Conservation (phyloP, 495 filamentous ascomycete species). For the Xanthoparmelia taractica region DNA sequence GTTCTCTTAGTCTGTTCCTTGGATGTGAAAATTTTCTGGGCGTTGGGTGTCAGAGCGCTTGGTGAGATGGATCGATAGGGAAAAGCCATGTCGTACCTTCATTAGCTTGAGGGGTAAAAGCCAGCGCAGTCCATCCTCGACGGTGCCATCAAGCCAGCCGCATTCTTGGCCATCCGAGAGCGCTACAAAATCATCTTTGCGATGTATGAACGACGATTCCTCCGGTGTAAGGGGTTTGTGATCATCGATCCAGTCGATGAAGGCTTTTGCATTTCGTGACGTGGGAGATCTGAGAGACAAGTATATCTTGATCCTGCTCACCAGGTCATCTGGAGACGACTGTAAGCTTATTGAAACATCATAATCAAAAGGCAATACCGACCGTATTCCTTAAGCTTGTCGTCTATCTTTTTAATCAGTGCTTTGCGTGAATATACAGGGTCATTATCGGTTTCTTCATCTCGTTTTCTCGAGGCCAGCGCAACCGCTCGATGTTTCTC, state of each 20-base stretch:
- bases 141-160: slow-evolving; percentile 33
- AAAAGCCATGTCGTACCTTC: background rate
- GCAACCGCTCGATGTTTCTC: slow-evolving; percentile 8
- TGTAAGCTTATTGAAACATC: slow-evolving; percentile 5
- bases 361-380: background rate
- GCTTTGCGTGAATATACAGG: slow-evolving; percentile 24
- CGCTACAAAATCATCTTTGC: slow-evolving; percentile 34
- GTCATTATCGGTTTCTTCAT: slow-evolving; percentile 19
- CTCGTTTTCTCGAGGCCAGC: slow-evolving; percentile 21
- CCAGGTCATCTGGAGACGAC: slow-evolving; percentile 19
- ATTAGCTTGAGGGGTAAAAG: slow-evolving; percentile 22
- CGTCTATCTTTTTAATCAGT: slow-evolving; percentile 30
- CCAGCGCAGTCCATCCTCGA: slow-evolving; percentile 28
- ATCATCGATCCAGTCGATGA: slow-evolving; percentile 29
- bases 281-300: slow-evolving; percentile 21
- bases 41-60: background rate
- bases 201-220: slow-evolving; percentile 28
- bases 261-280: slow-evolving; percentile 25
- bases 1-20: slow-evolving; percentile 24
- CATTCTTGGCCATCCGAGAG: slow-evolving; percentile 31
- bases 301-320: slow-evolving; percentile 16
- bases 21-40: slow-evolving; percentile 21
- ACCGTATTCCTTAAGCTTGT: slow-evolving; percentile 34
- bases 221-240: slow-evolving; percentile 20
- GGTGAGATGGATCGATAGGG: background rate